phyloP scores from a whole-genome alignment of 106 monocot species.

The Vanilla planifolia region DNA sequence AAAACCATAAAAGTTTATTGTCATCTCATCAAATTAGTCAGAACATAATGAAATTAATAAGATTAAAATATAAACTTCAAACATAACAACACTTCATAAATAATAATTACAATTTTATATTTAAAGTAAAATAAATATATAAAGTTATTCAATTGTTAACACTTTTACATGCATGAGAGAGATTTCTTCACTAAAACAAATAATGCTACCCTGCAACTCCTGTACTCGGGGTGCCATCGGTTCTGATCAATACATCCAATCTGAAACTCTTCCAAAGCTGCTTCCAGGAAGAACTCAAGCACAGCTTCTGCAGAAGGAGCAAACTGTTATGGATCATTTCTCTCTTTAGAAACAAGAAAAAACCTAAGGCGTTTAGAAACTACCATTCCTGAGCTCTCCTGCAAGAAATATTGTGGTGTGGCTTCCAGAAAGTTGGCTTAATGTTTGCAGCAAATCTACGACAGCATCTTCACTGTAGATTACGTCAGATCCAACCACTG shows the following conservation, averaged over 20 bases:
- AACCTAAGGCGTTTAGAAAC: background rate
- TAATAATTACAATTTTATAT: too few relatives aligned
- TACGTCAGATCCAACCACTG: constrained; percentile 91
- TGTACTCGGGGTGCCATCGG: constrained; percentile 90
- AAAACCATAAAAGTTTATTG: too few relatives aligned
- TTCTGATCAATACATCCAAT: constrained; percentile 73
- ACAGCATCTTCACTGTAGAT: constrained; percentile 86
- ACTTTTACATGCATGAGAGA: too few relatives aligned
- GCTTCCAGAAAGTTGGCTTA: constrained; percentile 46
- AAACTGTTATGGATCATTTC: background rate
- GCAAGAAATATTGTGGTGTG: constrained; percentile 80
- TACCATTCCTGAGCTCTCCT: constrained; percentile 85
- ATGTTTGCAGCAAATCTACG: constrained; percentile 51
- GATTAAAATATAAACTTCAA: too few relatives aligned
- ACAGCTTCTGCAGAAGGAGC: constrained; percentile 52
- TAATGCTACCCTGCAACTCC: constrained; percentile 61
- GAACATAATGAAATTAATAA: too few relatives aligned
- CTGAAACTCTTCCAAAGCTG: constrained; percentile 64
- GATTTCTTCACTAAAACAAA: constrained; percentile 65
- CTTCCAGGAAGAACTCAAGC: constrained; percentile 83
- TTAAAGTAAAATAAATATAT: too few relatives aligned
- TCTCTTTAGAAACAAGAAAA: background rate
- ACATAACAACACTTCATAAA: too few relatives aligned
- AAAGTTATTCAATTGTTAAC: too few relatives aligned
- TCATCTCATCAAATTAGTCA: too few relatives aligned